Conservation (phyloP, 768 basidiomycete species). For the Artomyces pyxidatus region DNA sequence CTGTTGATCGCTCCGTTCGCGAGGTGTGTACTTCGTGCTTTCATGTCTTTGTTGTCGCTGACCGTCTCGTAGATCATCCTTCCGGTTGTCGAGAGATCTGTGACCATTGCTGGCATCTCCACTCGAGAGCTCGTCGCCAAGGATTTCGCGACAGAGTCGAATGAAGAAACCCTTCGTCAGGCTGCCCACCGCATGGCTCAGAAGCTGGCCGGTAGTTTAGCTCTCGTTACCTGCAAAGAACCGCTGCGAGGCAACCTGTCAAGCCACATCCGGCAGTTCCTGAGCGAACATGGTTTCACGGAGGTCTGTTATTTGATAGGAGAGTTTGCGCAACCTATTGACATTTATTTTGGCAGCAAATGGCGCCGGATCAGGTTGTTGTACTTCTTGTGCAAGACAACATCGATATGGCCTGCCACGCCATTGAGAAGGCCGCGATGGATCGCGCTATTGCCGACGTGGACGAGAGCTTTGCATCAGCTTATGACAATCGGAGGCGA, state of each 20-base stretch:
- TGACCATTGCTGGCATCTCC: conserved; percentile 97
- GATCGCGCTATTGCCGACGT: conserved; percentile 90
- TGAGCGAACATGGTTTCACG: conserved; percentile 82
- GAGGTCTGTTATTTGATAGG: conserved; percentile 43
- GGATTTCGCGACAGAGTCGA: conserved; percentile 90
- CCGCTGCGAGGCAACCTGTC: conserved; percentile 89
- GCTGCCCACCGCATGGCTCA: conserved; percentile 96
- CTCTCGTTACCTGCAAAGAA: conserved; percentile 97
- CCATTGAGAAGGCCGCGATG: conserved; percentile 97
- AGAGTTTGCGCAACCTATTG: too few species aligned
- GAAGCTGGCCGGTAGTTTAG: conserved; percentile 92
- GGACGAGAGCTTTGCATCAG: conserved; percentile 77
- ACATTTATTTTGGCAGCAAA: conserved; percentile 32
- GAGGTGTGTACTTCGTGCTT: conserved; percentile 49
- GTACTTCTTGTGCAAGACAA: conserved; percentile 84
- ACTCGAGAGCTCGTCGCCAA: conserved; percentile 92
- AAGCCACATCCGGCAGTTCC: conserved; percentile 74
- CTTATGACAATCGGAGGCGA: conserved; percentile 77
- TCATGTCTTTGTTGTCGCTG: background rate
- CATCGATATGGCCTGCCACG: conserved; percentile 84
- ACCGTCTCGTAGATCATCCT: conserved; percentile 65
- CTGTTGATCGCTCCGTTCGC: conserved; percentile 89
- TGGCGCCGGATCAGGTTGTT: conserved; percentile 76
- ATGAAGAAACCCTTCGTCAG: conserved; percentile 83
- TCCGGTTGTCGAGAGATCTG: conserved; percentile 95